Evolutionary conservation across 225 moss, liverwort and hornwort species (phyloP), one percentile per base, ranked within the genome.

Genomic region (Pleurozium schreberi): DNA sequence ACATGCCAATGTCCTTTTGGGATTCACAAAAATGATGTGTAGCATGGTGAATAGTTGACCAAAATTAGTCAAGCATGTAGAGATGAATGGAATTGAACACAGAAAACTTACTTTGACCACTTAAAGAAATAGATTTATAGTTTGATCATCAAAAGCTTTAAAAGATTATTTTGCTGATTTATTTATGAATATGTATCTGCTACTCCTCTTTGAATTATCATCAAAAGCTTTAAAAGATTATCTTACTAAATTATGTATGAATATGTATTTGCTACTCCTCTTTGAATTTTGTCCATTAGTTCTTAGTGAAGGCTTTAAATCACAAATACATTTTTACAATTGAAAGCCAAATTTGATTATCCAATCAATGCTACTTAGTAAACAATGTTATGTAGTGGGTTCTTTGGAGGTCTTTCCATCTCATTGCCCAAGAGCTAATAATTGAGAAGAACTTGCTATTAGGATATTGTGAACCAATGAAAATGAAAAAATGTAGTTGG

Each of bases 181-280:
- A 31, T 49, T 9, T 49, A 19, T 49, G 33, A 49, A 31, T 12
- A 31, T 75, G 8, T 74, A 11, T 49, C 0, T 1, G 11, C 5
- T 49, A 31, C 7, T 1, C 47, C 3, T 75, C 12, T 75, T 0
- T 0, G 0, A 15, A 42, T 15, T 70, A n/a, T n/a, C n/a, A n/a
- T n/a, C n/a, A n/a, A n/a, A n/a, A n/a, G n/a, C n/a, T n/a, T n/a
- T n/a, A n/a, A n/a, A n/a, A n/a, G n/a, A n/a, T n/a, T n/a, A n/a
- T n/a, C n/a, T n/a, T n/a, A n/a, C n/a, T n/a, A n/a, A n/a, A n/a
- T n/a, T n/a, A n/a, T 43, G 12, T 45, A 28, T 71, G 28, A 43
- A 43, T 16, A 27, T 71, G 11, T 71, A 16, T 43, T 0, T 0
- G 9, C 8, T 43, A 27, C 6, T 1, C 43, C 3, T 71, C 17